Evolutionary conservation across 129 eudicot species (phyloP).

Genomic region (Pulicaria dysenterica): DNA sequence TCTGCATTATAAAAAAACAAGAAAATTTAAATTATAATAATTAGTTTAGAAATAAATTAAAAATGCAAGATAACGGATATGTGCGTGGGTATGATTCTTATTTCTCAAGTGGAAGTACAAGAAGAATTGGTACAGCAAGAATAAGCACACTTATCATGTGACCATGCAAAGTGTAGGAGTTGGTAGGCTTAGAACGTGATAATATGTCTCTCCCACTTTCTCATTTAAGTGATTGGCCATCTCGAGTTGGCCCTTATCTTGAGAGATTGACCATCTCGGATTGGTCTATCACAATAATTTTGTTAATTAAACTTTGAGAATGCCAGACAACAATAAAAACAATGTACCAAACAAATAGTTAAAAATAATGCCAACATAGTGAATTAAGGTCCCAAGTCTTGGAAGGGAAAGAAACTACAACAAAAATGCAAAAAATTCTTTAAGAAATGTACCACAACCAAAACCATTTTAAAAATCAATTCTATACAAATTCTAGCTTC

Average conservation of each 20-base stretch:
- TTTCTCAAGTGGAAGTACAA: too few relatives aligned
- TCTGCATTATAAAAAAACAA: conserved; percentile 25
- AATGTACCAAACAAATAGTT: conserved; percentile 12
- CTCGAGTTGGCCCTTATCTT: too few relatives aligned
- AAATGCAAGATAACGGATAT: background rate
- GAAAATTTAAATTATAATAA: background rate
- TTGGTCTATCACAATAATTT: background rate
- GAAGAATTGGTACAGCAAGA: too few relatives aligned
- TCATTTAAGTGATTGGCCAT: too few relatives aligned
- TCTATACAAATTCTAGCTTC: conserved; percentile 22
- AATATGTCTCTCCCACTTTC: too few relatives aligned
- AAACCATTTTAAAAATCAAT: background rate
- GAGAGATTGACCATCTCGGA: too few relatives aligned
- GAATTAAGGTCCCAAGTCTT: background rate
- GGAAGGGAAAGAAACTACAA: background rate
- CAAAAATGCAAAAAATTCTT: conserved; percentile 1
- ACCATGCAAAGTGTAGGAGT: too few relatives aligned
- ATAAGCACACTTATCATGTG: too few relatives aligned
- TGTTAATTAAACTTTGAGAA: background rate
- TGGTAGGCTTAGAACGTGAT: too few relatives aligned
- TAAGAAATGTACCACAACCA: conserved; percentile 10
- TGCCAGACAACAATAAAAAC: background rate
- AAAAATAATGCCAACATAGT: conserved; percentile 21
- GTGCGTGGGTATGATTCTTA: too few relatives aligned
- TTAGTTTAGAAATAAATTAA: too few relatives aligned